Conservation (phyloP, 2,329 filamentous ascomycete genomes). For the Colletotrichum echinochloae region DNA sequence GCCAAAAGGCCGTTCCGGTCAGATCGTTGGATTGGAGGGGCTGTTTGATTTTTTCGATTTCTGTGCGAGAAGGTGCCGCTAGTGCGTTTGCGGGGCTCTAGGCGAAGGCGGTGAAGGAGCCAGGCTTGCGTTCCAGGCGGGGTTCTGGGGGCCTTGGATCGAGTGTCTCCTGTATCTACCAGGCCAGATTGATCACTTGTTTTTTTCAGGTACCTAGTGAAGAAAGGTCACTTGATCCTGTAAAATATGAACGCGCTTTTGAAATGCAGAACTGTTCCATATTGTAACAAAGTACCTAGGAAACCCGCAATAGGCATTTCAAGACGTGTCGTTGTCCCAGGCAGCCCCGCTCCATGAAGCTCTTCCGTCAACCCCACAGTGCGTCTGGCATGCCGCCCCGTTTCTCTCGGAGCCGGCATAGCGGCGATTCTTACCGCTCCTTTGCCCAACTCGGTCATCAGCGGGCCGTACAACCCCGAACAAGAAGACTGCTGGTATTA, state of each 20-base stretch:
- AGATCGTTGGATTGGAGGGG: constrained; percentile 37
- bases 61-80: constrained; percentile 37
- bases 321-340: constrained; percentile 12
- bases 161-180: background rate
- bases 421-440: background rate
- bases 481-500: background rate
- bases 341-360: constrained; percentile 20
- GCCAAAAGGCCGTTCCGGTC: constrained; percentile 32
- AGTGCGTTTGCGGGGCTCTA: constrained; percentile 49
- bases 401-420: constrained; percentile 23
- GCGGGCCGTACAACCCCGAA: background rate
- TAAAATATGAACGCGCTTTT: fast-evolving
- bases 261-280: background rate
- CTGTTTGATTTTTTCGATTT: constrained; percentile 41
- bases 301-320: background rate
- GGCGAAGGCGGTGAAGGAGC: constrained; percentile 52
- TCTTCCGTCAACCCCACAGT: constrained; percentile 1
- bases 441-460: background rate
- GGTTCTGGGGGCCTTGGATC: background rate
- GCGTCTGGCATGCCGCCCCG: constrained; percentile 1
- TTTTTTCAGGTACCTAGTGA: background rate
- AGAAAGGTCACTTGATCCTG: background rate
- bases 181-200: background rate
- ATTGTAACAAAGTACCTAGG: background rate
- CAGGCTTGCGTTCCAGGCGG: background rate